A percentile compares a stretch with the other conserved stretches of the same genome.
These are phyloP conservation scores for Eucalyptus melliodora DNA, from an alignment of 345 rosid species.

Conservation along the genomic window DNA sequence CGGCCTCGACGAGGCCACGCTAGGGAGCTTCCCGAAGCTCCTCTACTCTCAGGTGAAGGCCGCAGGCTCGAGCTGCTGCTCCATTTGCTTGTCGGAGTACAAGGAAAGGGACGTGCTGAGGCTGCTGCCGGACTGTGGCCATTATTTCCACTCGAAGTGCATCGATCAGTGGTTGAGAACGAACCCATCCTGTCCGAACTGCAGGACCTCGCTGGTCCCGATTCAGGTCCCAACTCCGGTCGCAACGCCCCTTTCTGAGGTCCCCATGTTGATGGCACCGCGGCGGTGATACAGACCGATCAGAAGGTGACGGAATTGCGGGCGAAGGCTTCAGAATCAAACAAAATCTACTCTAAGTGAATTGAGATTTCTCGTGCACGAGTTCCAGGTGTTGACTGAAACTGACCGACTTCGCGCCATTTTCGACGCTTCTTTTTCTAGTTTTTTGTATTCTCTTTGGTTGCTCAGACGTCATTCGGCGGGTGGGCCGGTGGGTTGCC, in stretches of 20 bases:
- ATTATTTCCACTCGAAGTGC: neutral
- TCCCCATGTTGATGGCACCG: neutral
- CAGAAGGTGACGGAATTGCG: neutral
- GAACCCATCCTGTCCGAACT: neutral
- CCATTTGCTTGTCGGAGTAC: neutral
- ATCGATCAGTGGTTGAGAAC: neutral
- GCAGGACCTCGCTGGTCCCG: neutral
- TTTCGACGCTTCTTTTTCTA: neutral
- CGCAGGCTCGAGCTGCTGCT: neutral
- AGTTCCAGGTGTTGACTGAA: neutral
- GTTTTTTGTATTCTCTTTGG: neutral
- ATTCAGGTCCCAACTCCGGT: neutral
- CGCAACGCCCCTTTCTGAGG: neutral
- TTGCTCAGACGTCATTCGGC: neutral
- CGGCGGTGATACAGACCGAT: neutral
- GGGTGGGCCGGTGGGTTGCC: neutral
- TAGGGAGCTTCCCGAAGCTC: neutral
- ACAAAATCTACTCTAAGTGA: neutral
- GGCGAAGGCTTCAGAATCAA: neutral
- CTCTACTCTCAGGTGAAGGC: neutral
- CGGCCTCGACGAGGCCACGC: neutral
- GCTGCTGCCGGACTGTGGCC: neutral
- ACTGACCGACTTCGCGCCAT: neutral
- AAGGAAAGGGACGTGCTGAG: neutral
- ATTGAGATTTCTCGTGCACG: neutral